Evolutionary conservation across 2,329 filamentous ascomycete species (phyloP).

Genomic region (Trichoderma breve): DNA sequence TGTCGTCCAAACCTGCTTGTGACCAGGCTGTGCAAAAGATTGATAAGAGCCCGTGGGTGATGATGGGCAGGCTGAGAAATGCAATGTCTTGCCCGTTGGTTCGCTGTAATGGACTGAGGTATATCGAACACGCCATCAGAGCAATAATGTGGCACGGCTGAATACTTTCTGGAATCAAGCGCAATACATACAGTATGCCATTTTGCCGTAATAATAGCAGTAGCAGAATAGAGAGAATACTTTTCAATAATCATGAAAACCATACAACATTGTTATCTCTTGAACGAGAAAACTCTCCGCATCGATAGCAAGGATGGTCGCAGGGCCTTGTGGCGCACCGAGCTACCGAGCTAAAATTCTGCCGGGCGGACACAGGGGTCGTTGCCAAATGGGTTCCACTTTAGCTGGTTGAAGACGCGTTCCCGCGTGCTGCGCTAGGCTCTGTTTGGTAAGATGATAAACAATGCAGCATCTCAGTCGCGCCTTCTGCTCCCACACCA

Average conservation of each 20-base stretch:
- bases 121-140: background rate
- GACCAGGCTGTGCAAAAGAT: background rate
- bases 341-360: background rate
- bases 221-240: background rate
- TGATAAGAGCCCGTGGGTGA: background rate
- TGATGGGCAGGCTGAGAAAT: constrained; percentile 23
- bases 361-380: constrained; percentile 5
- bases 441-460: constrained; percentile 34
- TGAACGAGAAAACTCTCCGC: background rate
- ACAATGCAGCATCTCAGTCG: constrained; percentile 36
- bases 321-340: background rate
- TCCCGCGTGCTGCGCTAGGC: constrained; percentile 33
- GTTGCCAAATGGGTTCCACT: constrained; percentile 8
- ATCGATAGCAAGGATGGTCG: background rate
- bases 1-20: background rate
- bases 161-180: background rate
- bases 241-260: background rate
- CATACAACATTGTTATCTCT: background rate
- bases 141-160: background rate
- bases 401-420: constrained; percentile 30
- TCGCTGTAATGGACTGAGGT: constrained; percentile 10
- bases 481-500: constrained; percentile 11
- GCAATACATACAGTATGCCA: background rate
- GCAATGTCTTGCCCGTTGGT: constrained; percentile 24
- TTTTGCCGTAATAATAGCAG: background rate